Evolutionary conservation across 1,139 yeast genomes (phyloP).

Genomic region (Nakaseomyces kungkrabaensis): DNA sequence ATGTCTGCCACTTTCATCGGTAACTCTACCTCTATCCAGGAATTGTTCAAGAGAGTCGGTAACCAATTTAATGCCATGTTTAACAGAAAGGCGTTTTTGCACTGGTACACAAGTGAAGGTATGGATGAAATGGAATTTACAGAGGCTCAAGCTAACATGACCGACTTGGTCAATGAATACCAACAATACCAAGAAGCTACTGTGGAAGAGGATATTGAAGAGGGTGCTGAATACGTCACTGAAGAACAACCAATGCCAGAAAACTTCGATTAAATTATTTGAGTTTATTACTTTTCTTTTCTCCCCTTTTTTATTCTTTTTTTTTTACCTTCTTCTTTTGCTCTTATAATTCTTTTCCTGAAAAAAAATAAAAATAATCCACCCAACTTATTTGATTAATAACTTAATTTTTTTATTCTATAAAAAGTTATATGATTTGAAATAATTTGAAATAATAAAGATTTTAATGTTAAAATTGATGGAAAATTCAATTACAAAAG

Average conservation of each 20-base stretch:
- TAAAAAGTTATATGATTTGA: too few relatives aligned
- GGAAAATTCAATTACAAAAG: too few relatives aligned
- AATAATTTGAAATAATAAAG: too few relatives aligned
- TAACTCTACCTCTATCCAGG: slow-evolving; percentile 87
- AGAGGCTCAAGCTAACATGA: slow-evolving; percentile 77
- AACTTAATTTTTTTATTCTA: too few relatives aligned
- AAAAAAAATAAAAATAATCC: too few relatives aligned
- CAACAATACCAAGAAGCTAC: slow-evolving; percentile 87
- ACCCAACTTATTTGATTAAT: too few relatives aligned
- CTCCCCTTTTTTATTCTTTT: background rate
- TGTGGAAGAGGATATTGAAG: slow-evolving; percentile 61
- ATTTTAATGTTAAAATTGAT: too few relatives aligned
- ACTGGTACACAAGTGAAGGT: slow-evolving; percentile 92
- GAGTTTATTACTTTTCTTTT: background rate
- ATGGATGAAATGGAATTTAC: slow-evolving; percentile 92
- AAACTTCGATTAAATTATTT: slow-evolving; percentile 16
- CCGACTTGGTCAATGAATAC: slow-evolving; percentile 78
- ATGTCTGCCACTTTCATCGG: slow-evolving; percentile 90
- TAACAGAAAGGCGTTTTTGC: slow-evolving; percentile 88
- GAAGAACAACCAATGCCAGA: slow-evolving; percentile 35
- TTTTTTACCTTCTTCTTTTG: too few relatives aligned
- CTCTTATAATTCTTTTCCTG: too few relatives aligned
- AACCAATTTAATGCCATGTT: slow-evolving; percentile 88
- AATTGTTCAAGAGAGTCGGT: slow-evolving; percentile 79
- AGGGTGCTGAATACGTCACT: slow-evolving; percentile 51